Evolutionary conservation across 1,284 basidiomycete species (phyloP), one percentile per base, ranked within the genome.

Genomic region (Ustilago loliicola): DNA sequence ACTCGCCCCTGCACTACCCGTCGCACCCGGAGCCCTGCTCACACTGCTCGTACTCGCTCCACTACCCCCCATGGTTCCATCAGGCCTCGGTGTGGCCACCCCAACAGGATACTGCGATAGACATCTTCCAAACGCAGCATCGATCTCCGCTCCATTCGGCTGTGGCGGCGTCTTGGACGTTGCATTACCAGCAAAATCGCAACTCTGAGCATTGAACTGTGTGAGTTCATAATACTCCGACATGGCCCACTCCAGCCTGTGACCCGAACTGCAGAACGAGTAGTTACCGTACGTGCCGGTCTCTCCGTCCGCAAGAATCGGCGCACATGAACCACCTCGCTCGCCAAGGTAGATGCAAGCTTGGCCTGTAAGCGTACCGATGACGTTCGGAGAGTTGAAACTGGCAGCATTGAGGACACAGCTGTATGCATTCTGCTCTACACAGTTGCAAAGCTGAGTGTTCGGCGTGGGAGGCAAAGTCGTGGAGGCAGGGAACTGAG

Each of bases 401-500:
- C 91, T 91, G 25, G 88, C 77, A 19, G 91, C 90, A 10, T 88
- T 91, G 82, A 94, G 93, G 69, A 89, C 88, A 85, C 95, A 97
- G 77, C 90, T 90, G 63, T 94, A 89, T 2, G 88, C 85, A 40
- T 89, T 89, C 59, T 87, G 87, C 84, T 91, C 88, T 77, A 96
- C 81, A 86, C 95, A 97, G 62, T 89, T 87, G 87, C 95, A 97
- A n/a, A 92, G 92, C 23, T 89, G 87, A 64, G 91, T 88, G 84
- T 93, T 91, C 1, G 95, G 95, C 1, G 95, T 97, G 0, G 93
- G 91, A 11, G 95, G 95, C 21, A 96, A 88, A 13, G 88, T 90
- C 1, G 89, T 89, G 21, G 91, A 91, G 19, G 92, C 93, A 62
- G 91, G 87, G 85, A 92, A 91, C 4, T 88, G 89, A 36, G 88